A percentile compares a stretch with the other conserved stretches of the same genome.
These are phyloP conservation scores for Trichosporon sp. DNA, from an alignment of 1,284 basidiomycete species.

Conservation along the genomic window DNA sequence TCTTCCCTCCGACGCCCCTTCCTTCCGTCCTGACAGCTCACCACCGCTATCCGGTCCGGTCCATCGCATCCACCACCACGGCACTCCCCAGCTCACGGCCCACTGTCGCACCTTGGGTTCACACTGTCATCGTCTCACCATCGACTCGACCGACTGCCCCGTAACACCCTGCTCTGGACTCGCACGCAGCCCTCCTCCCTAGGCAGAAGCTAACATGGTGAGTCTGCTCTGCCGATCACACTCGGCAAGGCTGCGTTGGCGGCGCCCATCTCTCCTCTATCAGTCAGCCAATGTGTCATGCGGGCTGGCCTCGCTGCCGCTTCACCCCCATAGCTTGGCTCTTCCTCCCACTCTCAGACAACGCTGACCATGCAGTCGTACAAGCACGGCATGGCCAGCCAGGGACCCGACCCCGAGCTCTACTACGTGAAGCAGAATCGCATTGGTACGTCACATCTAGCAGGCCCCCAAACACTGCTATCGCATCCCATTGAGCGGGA, in stretches of 20 bases:
- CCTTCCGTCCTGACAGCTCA: background rate
- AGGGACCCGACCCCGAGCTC: constrained; percentile 71
- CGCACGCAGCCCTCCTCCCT: background rate
- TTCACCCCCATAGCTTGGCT: background rate
- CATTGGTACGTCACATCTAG: constrained; percentile 83
- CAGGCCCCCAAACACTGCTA: too few species aligned
- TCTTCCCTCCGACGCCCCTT: background rate
- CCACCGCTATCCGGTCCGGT: background rate
- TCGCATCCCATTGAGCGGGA: too few species aligned
- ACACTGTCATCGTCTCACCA: background rate
- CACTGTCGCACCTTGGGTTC: background rate
- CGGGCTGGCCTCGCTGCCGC: background rate
- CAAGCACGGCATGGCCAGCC: constrained; percentile 6
- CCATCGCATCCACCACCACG: background rate
- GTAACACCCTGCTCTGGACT: background rate
- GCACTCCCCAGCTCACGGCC: background rate
- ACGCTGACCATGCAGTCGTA: constrained; percentile 10
- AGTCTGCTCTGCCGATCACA: background rate
- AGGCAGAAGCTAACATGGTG: constrained; percentile 3
- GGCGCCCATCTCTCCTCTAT: background rate
- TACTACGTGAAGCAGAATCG: constrained; percentile 94
- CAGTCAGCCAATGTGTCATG: background rate
- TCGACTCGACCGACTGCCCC: background rate
- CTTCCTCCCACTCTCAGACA: background rate
- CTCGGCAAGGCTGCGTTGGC: background rate